Conservation (phyloP, 2,329 filamentous ascomycete species). For the Tolypocladium pustulatum region DNA sequence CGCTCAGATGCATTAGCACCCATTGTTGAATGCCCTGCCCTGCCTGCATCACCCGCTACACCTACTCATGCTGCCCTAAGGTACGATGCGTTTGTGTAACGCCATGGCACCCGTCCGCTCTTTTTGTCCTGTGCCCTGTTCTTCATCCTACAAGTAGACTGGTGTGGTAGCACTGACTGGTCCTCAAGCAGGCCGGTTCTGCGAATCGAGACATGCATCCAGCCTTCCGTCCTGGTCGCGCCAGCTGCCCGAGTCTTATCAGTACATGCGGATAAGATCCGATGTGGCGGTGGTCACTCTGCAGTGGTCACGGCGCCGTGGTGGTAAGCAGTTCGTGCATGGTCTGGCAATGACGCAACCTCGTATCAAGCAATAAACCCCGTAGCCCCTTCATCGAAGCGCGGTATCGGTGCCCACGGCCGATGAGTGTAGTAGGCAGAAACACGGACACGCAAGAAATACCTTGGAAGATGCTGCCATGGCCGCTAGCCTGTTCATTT, state of each 20-base stretch:
- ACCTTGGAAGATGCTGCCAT: neutral
- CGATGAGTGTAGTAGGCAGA: neutral
- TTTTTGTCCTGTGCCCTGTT: neutral
- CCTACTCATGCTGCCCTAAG: neutral
- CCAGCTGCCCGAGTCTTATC: neutral
- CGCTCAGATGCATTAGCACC: neutral
- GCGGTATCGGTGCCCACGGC: neutral
- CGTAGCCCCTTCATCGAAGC: neutral
- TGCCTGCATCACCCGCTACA: neutral
- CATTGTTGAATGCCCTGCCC: neutral
- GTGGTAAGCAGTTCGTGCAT: neutral
- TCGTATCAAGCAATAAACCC: neutral
- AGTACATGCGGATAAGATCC: neutral
- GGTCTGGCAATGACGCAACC: neutral
- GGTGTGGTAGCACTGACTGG: neutral
- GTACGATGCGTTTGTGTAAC: neutral
- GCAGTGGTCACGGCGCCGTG: neutral
- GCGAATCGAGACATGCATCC: neutral
- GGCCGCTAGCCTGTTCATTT: neutral
- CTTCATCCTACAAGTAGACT: neutral
- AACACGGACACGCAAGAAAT: neutral
- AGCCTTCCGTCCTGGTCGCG: neutral
- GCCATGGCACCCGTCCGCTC: neutral
- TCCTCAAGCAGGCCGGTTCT: neutral
- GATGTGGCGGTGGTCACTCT: neutral